phyloP scores from a whole-genome alignment of 2,329 filamentous ascomycete genomes.

The Calonectria naviculata region DNA sequence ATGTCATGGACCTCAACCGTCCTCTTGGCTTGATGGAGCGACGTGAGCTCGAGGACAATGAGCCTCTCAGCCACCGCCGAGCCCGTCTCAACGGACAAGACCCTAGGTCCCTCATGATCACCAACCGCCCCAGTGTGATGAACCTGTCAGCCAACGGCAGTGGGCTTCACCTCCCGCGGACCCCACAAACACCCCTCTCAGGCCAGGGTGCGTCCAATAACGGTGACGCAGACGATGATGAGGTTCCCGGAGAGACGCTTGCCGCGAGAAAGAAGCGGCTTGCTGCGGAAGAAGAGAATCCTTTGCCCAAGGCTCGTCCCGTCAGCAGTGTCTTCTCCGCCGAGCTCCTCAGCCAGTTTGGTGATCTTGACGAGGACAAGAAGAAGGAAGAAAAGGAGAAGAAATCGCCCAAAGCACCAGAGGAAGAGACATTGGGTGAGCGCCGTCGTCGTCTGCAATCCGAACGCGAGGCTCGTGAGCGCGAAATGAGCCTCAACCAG shows the following conservation, averaged over 20 bases:
- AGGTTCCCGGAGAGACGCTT: slow-evolving; percentile 70
- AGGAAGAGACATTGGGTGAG: slow-evolving; percentile 84
- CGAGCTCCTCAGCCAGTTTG: slow-evolving; percentile 76
- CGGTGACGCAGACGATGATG: slow-evolving; percentile 57
- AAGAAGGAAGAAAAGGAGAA: slow-evolving; percentile 56
- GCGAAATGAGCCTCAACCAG: slow-evolving; percentile 59
- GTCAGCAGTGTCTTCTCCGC: slow-evolving; percentile 75
- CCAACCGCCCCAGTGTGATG: slow-evolving; percentile 56
- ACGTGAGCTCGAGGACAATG: slow-evolving; percentile 90
- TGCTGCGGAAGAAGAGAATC: slow-evolving; percentile 62
- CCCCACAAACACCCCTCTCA: slow-evolving; percentile 26
- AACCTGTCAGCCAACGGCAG: slow-evolving; percentile 48
- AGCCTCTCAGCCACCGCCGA: slow-evolving; percentile 83
- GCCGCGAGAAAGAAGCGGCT: slow-evolving; percentile 73
- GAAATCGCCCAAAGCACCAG: slow-evolving; percentile 51
- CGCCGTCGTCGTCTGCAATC: slow-evolving; percentile 79
- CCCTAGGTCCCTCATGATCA: slow-evolving; percentile 52
- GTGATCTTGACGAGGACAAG: slow-evolving; percentile 57
- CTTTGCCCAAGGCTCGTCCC: slow-evolving; percentile 64
- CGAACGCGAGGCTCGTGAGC: slow-evolving; percentile 71
- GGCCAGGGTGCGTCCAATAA: slow-evolving; percentile 38
- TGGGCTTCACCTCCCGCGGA: slow-evolving; percentile 27
- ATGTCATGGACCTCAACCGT: slow-evolving; percentile 66
- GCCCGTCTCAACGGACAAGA: slow-evolving; percentile 77
- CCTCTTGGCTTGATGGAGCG: slow-evolving; percentile 83